Evolutionary conservation across 2,329 filamentous ascomycete genomes (phyloP).

Genomic region (Cryphonectria carpinicola): DNA sequence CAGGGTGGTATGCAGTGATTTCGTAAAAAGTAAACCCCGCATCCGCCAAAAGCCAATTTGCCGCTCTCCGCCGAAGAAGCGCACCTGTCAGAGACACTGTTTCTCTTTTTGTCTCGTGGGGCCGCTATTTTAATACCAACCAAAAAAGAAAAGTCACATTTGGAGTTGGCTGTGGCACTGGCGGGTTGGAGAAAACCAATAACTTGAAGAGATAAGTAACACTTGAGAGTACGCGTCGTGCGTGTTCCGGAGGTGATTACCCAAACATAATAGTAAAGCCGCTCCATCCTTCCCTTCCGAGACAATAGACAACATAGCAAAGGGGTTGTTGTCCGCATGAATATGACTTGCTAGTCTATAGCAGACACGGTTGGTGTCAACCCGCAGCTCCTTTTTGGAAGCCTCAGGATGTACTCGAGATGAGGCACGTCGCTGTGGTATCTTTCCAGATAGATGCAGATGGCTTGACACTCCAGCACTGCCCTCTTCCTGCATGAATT

Average conservation of each 20-base stretch:
- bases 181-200: neutral
- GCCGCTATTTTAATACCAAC: neutral
- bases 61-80: neutral
- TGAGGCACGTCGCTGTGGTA: constrained; percentile 27
- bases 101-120: neutral
- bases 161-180: neutral
- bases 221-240: neutral
- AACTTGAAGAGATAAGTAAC: neutral
- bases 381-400: constrained; percentile 28
- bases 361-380: neutral
- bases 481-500: constrained; percentile 40
- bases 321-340: neutral
- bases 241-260: neutral
- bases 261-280: neutral
- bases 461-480: constrained; percentile 53
- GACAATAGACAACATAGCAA: neutral
- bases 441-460: constrained; percentile 45
- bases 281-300: neutral
- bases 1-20: constrained; percentile 1
- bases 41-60: constrained; percentile 1
- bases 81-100: constrained; percentile 8
- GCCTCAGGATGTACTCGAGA: constrained; percentile 28
- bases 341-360: neutral
- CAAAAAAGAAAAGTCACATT: neutral
- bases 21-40: neutral